phyloP scores from a whole-genome alignment of 2,329 filamentous ascomycete genomes.

The Bretziella fagacearum region DNA sequence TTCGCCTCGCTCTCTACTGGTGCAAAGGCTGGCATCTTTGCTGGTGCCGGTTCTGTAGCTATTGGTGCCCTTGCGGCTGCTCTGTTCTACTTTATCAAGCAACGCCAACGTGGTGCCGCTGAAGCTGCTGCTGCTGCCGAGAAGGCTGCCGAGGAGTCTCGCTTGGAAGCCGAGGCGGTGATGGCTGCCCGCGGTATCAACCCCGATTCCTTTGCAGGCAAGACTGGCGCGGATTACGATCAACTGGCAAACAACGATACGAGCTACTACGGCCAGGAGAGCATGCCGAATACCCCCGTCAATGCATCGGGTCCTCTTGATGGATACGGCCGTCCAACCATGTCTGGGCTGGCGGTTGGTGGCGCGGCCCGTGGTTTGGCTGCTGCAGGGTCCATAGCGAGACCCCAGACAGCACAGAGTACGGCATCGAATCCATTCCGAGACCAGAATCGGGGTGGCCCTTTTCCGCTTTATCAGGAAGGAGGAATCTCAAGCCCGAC shows the following conservation, averaged over 20 bases:
- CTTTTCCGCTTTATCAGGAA: slow-evolving; percentile 10
- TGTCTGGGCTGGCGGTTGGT: slow-evolving; percentile 17
- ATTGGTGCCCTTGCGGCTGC: slow-evolving; percentile 25
- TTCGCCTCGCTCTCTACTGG: slow-evolving; percentile 34
- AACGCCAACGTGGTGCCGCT: slow-evolving; percentile 33
- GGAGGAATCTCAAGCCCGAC: slow-evolving; percentile 7
- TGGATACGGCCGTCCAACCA: slow-evolving; percentile 19
- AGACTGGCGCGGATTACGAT: slow-evolving; percentile 24
- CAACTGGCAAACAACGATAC: slow-evolving; percentile 19
- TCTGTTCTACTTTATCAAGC: slow-evolving; percentile 37
- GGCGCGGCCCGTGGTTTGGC: slow-evolving; percentile 14
- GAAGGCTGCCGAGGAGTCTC: slow-evolving; percentile 30
- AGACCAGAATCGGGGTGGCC: neutral
- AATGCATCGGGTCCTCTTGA: slow-evolving; percentile 17
- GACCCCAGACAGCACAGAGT: neutral
- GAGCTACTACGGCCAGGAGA: slow-evolving; percentile 17
- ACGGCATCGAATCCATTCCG: slow-evolving; percentile 2
- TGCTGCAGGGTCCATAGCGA: neutral
- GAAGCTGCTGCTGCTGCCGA: slow-evolving; percentile 33
- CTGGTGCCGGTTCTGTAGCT: slow-evolving; percentile 27
- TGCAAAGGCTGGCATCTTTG: slow-evolving; percentile 38
- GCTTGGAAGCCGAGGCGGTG: slow-evolving; percentile 31
- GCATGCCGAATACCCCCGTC: slow-evolving; percentile 12
- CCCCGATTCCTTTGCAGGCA: slow-evolving; percentile 28
- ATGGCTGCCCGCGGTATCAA: slow-evolving; percentile 32